Conservation (phyloP, 208 protist species). For the Acanthamoeba triangularis region DNA sequence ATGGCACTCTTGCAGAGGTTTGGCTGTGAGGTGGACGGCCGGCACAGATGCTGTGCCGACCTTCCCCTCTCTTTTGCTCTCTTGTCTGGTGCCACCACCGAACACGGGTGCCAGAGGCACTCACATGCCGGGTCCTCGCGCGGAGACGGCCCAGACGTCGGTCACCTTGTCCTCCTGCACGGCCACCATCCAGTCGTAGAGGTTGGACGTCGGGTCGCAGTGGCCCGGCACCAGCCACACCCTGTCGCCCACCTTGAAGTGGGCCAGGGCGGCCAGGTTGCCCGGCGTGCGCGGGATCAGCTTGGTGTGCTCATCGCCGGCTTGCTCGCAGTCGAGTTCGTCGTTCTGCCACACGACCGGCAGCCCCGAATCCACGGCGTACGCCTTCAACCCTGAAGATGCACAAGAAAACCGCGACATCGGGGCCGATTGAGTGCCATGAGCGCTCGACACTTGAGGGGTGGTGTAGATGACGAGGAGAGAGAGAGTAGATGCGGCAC, state of each 20-base stretch:
- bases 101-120: background rate
- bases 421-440: background rate
- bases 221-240: background rate
- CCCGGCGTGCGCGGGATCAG: background rate
- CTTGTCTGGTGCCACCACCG: too few species aligned
- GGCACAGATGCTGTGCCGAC: too few species aligned
- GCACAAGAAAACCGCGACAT: too few species aligned
- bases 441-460: background rate
- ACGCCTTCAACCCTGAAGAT: background rate
- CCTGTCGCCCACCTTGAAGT: background rate
- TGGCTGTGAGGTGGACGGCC: too few species aligned
- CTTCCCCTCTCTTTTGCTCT: too few species aligned
- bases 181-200: conserved; percentile 8
- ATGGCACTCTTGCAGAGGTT: too few species aligned
- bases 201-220: conserved; percentile 9
- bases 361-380: background rate
- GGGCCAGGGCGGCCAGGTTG: background rate
- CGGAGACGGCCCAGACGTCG: background rate
- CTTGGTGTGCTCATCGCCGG: conserved; percentile 27
- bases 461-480: background rate
- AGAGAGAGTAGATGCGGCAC: background rate
- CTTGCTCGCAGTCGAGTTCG: background rate
- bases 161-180: background rate
- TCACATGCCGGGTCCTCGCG: background rate
- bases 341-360: conserved; percentile 1